These are phyloP conservation scores for Malus hybrid DNA, from an alignment of 331 rosid genomes.

Conservation along the genomic window DNA sequence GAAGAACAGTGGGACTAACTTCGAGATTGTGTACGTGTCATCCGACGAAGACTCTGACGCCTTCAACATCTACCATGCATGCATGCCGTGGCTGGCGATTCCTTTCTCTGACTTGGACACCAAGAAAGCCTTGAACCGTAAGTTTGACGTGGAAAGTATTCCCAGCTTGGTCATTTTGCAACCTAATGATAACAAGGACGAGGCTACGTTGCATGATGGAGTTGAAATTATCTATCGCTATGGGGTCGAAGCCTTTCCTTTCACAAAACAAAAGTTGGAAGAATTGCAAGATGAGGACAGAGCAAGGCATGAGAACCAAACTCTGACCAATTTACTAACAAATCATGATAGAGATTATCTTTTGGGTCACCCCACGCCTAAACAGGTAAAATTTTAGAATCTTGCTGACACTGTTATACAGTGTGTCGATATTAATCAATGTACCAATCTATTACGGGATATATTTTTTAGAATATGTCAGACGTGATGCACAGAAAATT, in stretches of 20 bases:
- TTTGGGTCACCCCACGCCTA: constrained; percentile 33
- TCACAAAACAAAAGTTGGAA: constrained; percentile 52
- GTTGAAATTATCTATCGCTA: constrained; percentile 67
- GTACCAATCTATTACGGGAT: too few relatives aligned
- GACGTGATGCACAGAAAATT: too few relatives aligned
- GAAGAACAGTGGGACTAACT: constrained; percentile 31
- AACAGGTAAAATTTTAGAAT: constrained; percentile 37
- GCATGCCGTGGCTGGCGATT: constrained; percentile 88
- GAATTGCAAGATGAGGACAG: constrained; percentile 44
- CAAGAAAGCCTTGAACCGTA: constrained; percentile 60
- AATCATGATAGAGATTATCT: constrained; percentile 46
- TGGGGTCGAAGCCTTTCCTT: constrained; percentile 72
- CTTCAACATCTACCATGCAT: constrained; percentile 35
- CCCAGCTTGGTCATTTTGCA: constrained; percentile 75
- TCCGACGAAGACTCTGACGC: constrained; percentile 81
- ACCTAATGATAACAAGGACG: constrained; percentile 44
- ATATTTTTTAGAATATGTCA: too few relatives aligned
- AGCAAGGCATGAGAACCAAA: constrained; percentile 78
- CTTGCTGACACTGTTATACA: too few relatives aligned
- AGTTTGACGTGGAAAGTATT: constrained; percentile 71
- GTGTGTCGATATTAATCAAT: too few relatives aligned
- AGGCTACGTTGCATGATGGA: constrained; percentile 46
- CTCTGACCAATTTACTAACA: constrained; percentile 41
- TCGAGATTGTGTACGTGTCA: constrained; percentile 80
- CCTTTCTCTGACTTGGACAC: constrained; percentile 80